Evolutionary conservation across 1,284 basidiomycete genomes (phyloP).

Genomic region (Pisolithus thermaeus): DNA sequence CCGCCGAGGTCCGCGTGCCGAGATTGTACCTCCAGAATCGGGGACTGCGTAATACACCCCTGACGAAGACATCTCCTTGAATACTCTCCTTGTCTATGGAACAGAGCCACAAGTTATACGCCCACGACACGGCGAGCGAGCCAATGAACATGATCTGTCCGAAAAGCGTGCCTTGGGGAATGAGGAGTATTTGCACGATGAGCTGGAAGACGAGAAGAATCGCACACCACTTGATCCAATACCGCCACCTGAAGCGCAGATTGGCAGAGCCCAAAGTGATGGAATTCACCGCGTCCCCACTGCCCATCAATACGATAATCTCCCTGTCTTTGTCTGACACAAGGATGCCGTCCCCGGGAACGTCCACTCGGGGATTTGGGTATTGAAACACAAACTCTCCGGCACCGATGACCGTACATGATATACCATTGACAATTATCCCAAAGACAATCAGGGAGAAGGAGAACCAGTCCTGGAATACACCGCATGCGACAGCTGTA

Average conservation of each 20-base stretch:
- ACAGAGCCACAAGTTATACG: conserved; percentile 6
- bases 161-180: conserved; percentile 11
- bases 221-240: conserved; percentile 5
- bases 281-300: conserved; percentile 4
- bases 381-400: conserved; percentile 15
- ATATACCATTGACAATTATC: conserved; percentile 24
- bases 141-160: conserved; percentile 7
- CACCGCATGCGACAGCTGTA: conserved; percentile 11
- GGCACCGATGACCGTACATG: conserved; percentile 19
- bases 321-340: background rate
- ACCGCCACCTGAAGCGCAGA: conserved; percentile 1
- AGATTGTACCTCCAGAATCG: conserved; percentile 16
- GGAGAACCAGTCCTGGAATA: conserved; percentile 20
- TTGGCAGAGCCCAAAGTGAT: conserved; percentile 5
- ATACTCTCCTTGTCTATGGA: background rate
- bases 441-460: conserved; percentile 25
- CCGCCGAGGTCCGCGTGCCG: conserved; percentile 26
- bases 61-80: conserved; percentile 4
- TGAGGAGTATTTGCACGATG: conserved; percentile 9
- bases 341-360: conserved; percentile 20
- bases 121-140: conserved; percentile 11
- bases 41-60: background rate
- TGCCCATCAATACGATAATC: conserved; percentile 2
- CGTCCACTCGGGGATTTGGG: conserved; percentile 16
- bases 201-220: conserved; percentile 8